phyloP scores from a whole-genome alignment of 1,284 basidiomycete species.

The Melanopsichium pennsylvanicum region DNA sequence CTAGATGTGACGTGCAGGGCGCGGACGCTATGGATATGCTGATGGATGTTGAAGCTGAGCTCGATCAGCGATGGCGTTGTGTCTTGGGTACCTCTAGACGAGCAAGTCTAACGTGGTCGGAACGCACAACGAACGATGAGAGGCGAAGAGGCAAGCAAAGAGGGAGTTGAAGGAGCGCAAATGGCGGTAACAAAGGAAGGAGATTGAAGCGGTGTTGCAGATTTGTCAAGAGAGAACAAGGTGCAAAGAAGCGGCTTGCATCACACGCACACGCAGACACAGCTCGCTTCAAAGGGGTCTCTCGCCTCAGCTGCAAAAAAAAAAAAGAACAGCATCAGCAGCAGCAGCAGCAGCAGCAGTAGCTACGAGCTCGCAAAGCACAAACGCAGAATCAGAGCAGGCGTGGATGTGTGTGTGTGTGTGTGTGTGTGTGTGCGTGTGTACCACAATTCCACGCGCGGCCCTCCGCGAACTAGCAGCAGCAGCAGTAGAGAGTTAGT shows the following conservation, averaged over 20 bases:
- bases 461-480: too few relatives aligned
- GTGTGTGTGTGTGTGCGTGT: not conserved
- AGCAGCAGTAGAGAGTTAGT: too few relatives aligned
- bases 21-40: too few relatives aligned
- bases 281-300: slow-evolving; percentile 1
- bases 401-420: not conserved
- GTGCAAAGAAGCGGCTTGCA: not conserved
- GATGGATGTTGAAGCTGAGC: too few relatives aligned
- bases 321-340: not conserved
- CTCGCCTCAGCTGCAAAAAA: slow-evolving; percentile 3
- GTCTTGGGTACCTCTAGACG: too few relatives aligned
- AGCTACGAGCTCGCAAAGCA: not conserved
- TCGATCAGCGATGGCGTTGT: too few relatives aligned
- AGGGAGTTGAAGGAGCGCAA: not conserved
- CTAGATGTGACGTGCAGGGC: too few relatives aligned
- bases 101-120: too few relatives aligned
- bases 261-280: too few relatives aligned
- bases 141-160: too few relatives aligned
- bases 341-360: not conserved
- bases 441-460: not conserved
- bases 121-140: too few relatives aligned
- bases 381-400: not conserved
- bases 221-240: not conserved
- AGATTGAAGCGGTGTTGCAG: slow-evolving; percentile 10
- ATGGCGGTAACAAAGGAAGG: not conserved